Percentiles rank a stretch among this genome's conserved stretches.
Evolutionary conservation across 257 asterid genomes (phyloP).

Genomic region (Nicotiana tomentosiformis): DNA sequence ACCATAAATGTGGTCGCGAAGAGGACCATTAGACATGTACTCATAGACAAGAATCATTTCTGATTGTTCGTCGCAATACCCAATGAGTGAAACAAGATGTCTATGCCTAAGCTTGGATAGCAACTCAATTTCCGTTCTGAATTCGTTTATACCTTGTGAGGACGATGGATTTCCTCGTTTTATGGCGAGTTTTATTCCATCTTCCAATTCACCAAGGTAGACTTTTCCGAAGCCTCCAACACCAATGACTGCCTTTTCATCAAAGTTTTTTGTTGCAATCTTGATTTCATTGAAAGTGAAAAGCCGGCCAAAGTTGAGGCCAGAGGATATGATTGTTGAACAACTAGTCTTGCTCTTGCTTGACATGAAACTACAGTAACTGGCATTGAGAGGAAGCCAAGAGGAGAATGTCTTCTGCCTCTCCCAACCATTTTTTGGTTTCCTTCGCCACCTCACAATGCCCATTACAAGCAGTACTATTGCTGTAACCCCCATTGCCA

Average conservation of each 20-base stretch:
- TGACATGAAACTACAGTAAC: conserved; percentile 67
- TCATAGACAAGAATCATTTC: conserved; percentile 90
- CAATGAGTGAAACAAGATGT: conserved; percentile 78
- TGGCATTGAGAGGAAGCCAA: conserved; percentile 75
- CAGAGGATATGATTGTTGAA: conserved; percentile 47
- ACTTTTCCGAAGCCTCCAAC: conserved; percentile 98
- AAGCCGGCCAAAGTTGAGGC: conserved; percentile 52
- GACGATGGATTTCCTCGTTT: conserved; percentile 86
- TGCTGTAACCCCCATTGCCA: conserved; percentile 38
- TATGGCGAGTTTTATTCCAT: conserved; percentile 67
- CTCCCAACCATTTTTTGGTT: conserved; percentile 46
- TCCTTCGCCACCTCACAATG: conserved; percentile 24
- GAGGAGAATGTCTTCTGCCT: conserved; percentile 79
- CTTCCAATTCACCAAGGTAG: conserved; percentile 53
- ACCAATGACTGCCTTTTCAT: conserved; percentile 61
- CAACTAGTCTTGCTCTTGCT: conserved; percentile 59
- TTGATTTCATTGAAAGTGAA: conserved; percentile 59
- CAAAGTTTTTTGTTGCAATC: conserved; percentile 69
- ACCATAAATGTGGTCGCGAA: conserved; percentile 78
- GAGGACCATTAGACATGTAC: conserved; percentile 76
- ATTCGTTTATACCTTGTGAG: conserved; percentile 86
- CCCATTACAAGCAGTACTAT: conserved; percentile 26
- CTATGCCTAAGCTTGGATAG: conserved; percentile 85
- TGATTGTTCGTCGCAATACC: conserved; percentile 76
- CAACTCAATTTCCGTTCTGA: conserved; percentile 71